Conservation (phyloP, 352 stramenopile genomes). For the Phytophthora podocarpi region DNA sequence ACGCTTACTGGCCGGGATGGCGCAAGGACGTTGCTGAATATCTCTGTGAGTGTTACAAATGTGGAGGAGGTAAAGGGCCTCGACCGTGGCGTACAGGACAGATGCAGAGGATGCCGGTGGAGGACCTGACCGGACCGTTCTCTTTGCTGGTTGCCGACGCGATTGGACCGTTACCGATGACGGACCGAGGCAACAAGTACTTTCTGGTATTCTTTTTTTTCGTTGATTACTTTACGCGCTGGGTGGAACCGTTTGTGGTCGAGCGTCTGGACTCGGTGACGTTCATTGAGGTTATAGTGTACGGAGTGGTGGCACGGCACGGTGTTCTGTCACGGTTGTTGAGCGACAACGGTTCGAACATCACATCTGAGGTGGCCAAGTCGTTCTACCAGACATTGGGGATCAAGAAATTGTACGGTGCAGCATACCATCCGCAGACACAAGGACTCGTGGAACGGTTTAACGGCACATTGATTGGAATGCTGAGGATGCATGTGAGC, state of each 20-base stretch:
- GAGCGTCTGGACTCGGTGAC: no score
- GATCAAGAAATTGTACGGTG: no score
- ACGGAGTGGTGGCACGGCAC: neutral
- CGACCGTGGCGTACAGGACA: neutral
- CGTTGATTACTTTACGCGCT: no score
- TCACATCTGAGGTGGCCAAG: constrained; percentile 1
- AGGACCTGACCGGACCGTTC: neutral
- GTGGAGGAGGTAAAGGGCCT: neutral
- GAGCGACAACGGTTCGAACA: constrained; percentile 1
- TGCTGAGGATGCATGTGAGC: constrained; percentile 1
- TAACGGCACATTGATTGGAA: constrained; percentile 2
- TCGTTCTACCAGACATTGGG: constrained; percentile 4
- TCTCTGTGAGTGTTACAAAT: neutral
- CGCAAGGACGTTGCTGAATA: neutral
- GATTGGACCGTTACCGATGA: no score
- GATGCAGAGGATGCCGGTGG: neutral
- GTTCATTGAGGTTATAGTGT: neutral
- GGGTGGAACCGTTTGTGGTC: no score
- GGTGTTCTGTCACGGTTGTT: neutral
- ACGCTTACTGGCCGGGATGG: no score
- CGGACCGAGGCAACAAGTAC: neutral
- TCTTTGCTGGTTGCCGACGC: neutral
- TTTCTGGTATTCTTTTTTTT: neutral
- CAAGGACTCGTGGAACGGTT: no score
- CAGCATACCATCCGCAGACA: no score